These are phyloP conservation scores for Cryptosporidium sp. DNA, from an alignment of 169 alveolate genomes.

Conservation along the genomic window DNA sequence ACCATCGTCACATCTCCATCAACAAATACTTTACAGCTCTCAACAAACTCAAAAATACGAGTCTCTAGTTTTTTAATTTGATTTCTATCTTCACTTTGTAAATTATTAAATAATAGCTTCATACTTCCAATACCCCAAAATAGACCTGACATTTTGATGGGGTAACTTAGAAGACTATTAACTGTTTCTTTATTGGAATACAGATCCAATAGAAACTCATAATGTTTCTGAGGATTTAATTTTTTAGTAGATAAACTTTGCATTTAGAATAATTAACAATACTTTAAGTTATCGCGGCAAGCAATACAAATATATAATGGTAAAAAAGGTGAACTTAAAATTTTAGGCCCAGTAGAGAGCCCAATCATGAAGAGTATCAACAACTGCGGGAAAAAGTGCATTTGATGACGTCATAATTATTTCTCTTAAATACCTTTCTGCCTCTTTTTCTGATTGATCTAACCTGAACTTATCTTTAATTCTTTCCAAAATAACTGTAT, in stretches of 20 bases:
- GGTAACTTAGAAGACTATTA: constrained; percentile 10
- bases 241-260: neutral
- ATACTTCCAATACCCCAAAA: constrained; percentile 72
- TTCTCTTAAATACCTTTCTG: constrained; percentile 87
- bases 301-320: neutral
- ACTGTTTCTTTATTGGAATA: neutral
- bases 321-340: neutral
- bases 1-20: constrained; percentile 45
- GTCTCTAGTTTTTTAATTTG: constrained; percentile 13
- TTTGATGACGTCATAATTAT: constrained; percentile 89
- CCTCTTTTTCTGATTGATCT: constrained; percentile 89
- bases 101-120: neutral
- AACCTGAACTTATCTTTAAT: constrained; percentile 89
- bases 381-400: constrained; percentile 92
- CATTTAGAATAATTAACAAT: neutral
- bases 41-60: constrained; percentile 32
- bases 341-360: constrained; percentile 87
- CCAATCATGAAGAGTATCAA: constrained; percentile 91
- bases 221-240: constrained; percentile 8
- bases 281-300: neutral
- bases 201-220: constrained; percentile 26
- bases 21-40: constrained; percentile 34
- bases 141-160: constrained; percentile 33
- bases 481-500: constrained; percentile 76
- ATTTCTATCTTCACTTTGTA: neutral